Conservation (phyloP, 2,329 filamentous ascomycete genomes). For the Dendrostoma leiphaemia region DNA sequence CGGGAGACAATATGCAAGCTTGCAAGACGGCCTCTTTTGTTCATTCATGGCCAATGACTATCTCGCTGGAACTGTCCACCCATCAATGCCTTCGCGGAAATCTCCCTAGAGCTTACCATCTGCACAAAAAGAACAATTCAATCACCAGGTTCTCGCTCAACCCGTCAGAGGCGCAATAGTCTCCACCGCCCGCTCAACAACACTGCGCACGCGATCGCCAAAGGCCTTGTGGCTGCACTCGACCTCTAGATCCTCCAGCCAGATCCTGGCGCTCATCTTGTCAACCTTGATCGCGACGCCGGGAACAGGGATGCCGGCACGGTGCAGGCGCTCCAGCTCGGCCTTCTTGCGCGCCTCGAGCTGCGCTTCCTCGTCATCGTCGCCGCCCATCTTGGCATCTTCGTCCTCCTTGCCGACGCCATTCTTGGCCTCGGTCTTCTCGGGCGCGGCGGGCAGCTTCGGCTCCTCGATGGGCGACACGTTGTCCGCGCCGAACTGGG, state of each 20-base stretch:
- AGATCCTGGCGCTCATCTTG: constrained; percentile 82
- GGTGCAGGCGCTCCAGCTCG: constrained; percentile 77
- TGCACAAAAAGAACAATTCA: not conserved
- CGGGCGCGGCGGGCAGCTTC: constrained; percentile 44
- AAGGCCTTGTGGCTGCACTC: constrained; percentile 79
- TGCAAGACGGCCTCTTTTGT: too few species aligned
- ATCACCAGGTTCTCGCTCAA: not conserved
- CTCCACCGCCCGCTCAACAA: constrained; percentile 87
- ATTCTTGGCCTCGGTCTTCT: constrained; percentile 23
- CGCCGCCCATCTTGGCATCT: constrained; percentile 36
- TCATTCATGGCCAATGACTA: too few species aligned
- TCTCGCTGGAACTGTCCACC: too few species aligned
- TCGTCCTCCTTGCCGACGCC: constrained; percentile 30
- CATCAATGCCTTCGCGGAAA: too few species aligned
- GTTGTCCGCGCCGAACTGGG: constrained; percentile 85
- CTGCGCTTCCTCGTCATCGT: constrained; percentile 37
- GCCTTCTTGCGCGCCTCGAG: constrained; percentile 55
- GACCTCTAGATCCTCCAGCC: constrained; percentile 88
- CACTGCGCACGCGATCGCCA: constrained; percentile 79
- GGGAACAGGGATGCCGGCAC: constrained; percentile 84
- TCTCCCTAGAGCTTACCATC: too few species aligned
- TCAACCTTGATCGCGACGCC: constrained; percentile 86
- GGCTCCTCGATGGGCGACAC: constrained; percentile 73
- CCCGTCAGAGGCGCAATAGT: constrained; percentile 68
- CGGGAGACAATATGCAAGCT: too few species aligned